Base-by-base conservation (phyloP, 805 yeast genomes). In the Wickerhamomyces ciferrii region DNA sequence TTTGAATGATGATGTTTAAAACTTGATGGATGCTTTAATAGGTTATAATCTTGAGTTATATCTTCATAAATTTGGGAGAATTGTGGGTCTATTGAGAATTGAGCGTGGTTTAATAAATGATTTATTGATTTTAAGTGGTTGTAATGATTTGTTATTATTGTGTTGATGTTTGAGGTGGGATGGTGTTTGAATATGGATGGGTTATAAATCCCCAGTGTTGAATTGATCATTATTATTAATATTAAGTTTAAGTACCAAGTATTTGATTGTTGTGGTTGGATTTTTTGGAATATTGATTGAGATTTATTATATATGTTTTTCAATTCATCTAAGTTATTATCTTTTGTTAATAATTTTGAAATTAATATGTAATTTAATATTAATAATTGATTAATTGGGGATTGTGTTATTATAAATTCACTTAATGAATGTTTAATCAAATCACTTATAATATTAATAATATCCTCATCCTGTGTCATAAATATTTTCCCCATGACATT, bases 21-120 rank as follows among this genome's bases (percentile, higher is more conserved):
- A 7, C 41, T 46, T n/a, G 21, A 13, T n/a, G 36, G 35, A n/a
- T 37, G 25, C 25, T 47, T 49, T 27, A 59, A 40, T 9, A 57
- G 40, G 39, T 58, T 59, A 23, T 59, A 59, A 13, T 48, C 42
- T 10, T 51, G 48, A 5, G 48, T 51, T 13, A 58, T 37, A 39
- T 57, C 63, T 25, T 50, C 53, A 37, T 59, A 59, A 23, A 52
- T 47, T 20, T 37, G 39, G 24, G 44, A 52, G 56, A 37, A 47
- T 51, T 2, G 46, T 18, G 37, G 29, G 4, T 20, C 45, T 43
- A 49, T 48, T 19, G 47, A 32, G 43, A 42, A 50, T 39, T 50
- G 43, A n/a, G 38, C 23, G 38, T 46, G 43, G 32, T 53, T 55
- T 18, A 53, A 6, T 11, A 58, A 43, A 10, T 4, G 7, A 13